Evolutionary conservation across 371 early-diverging fungal genomes (phyloP), one percentile per base, ranked within the genome.

Genomic region (Mortierella polycephala): DNA sequence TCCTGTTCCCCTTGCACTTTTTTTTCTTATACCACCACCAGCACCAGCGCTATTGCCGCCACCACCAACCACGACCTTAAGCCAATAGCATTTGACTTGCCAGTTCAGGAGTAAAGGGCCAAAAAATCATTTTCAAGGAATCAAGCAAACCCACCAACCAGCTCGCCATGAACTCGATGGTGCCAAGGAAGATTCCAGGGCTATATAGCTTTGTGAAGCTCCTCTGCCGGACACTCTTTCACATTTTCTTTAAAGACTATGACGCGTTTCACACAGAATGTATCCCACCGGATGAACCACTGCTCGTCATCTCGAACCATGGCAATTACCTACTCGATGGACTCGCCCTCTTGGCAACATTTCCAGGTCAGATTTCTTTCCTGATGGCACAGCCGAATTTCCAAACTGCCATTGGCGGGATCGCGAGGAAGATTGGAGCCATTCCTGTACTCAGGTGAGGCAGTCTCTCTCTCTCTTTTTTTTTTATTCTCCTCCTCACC

Each of bases 271-370:
- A 79, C 52, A 63, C 73, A 5, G 56, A 37, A 5, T 39, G 39
- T 20, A 67, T 79, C 50, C 80, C 80, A 6, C 37, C n/a, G 14
- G 58, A 79, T 21, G 80, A 79, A 51, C 80, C 80, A 7, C 47
- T 79, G 16, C 57, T 79, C 7, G 80, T 79, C 57, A 73, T 79
- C 47, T 68, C 80, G 23, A 79, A 79, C 60, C 83, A 83, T 68
- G 83, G 83, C 55, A 83, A 83, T 61, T 83, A 81, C 66, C 72
- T 83, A 16, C 65, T 83, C 64, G 83, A 83, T 56, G 81, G 71
- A 10, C 65, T 83, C 1, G 77, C 83, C 16, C 69, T 83, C 6
- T 61, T 83, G 7, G 69, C 77, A 0, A 69, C 79, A 4, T 81
- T 64, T 56, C 83, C 83, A 4, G 77, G 83, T 1, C 71, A 76